Conservation (phyloP, 345 rosid genomes). For the Arabidopsis suecica region DNA sequence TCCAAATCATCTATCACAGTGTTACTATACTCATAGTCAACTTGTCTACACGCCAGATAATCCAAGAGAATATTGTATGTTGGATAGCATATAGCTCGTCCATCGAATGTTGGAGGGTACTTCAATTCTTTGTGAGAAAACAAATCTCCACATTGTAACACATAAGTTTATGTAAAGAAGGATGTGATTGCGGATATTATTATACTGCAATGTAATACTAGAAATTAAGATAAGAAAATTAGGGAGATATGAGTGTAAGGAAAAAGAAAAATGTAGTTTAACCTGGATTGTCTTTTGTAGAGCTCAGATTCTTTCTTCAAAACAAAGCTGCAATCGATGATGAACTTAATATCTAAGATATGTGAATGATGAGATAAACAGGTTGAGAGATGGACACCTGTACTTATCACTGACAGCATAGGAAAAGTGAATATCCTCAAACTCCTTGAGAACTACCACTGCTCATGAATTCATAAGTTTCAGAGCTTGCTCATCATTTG, state of each 20-base stretch:
- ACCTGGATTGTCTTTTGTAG: conserved; percentile 74
- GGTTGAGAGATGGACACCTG: conserved; percentile 53
- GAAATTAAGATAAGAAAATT: background rate
- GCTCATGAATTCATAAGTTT: conserved; percentile 94
- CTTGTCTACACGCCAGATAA: conserved; percentile 96
- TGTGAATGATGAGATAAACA: conserved; percentile 14
- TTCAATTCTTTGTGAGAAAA: conserved; percentile 72
- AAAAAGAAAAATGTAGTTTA: conserved; percentile 6
- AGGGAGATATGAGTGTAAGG: background rate
- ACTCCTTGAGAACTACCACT: conserved; percentile 69
- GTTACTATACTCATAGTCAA: conserved; percentile 74
- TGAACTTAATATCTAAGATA: conserved; percentile 26
- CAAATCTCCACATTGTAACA: conserved; percentile 74
- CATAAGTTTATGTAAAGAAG: conserved; percentile 72
- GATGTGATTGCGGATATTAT: conserved; percentile 71
- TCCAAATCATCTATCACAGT: background rate
- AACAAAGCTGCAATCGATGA: conserved; percentile 64
- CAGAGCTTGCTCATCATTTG: conserved; percentile 87
- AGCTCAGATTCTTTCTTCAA: conserved; percentile 67
- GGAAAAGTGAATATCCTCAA: conserved; percentile 67
- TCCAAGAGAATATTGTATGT: conserved; percentile 74
- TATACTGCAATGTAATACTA: conserved; percentile 50
- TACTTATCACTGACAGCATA: conserved; percentile 96
- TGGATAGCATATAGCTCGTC: conserved; percentile 90
- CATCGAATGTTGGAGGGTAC: conserved; percentile 84